Evolutionary conservation across 2,329 filamentous ascomycete genomes (phyloP), one percentile per base, ranked within the genome.

Genomic region (Didymella sp.): DNA sequence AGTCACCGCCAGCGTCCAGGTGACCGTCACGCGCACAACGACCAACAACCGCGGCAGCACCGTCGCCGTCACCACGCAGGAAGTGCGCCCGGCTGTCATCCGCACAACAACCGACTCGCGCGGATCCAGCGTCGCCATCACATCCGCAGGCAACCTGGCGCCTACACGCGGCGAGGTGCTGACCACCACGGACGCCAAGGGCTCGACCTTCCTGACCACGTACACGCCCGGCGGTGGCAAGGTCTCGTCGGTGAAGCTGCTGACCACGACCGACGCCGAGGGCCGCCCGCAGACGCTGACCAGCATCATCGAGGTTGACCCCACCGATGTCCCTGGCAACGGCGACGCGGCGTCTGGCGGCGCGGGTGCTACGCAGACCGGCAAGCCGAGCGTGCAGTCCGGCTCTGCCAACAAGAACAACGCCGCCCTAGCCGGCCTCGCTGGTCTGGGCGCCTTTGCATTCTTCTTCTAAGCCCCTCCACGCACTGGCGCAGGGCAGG

Each of bases 151-250:
- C n/a, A 59, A 66, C 27, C 71, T 69, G 44, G 68, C 68, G 3
- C 71, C 71, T 1, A 75, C 73, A 0, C 45, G 62, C 1, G 79
- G 79, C 44, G 72, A 79, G 42, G 75, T 80, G 19, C 67, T 80
- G 40, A 82, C 80, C 9, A 69, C 71, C 15, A 82, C 79, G 11
- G 71, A 82, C 58, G 67, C 61, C 2, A 22, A 58, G 7, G 80
- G 80, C 22, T 59, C 66, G 33, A 77, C 78, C 3, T 75, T 81
- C 52, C 60, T 80, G 47, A 79, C 80, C 2, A 82, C 80, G 1
- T 81, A 78, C 63, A 81, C 79, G 1, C 80, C 80, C 4, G 71
- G 65, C 43, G 79, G 74, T 42, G 78, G 75, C 19, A 66, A 60
- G 8, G 75, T 82, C 19, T 77, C 70, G 60, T 70, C 71, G 43